Evolutionary conservation across 208 protist genomes (phyloP), one percentile per base, ranked within the genome.

Genomic region (Trypanosomatidae sp.): DNA sequence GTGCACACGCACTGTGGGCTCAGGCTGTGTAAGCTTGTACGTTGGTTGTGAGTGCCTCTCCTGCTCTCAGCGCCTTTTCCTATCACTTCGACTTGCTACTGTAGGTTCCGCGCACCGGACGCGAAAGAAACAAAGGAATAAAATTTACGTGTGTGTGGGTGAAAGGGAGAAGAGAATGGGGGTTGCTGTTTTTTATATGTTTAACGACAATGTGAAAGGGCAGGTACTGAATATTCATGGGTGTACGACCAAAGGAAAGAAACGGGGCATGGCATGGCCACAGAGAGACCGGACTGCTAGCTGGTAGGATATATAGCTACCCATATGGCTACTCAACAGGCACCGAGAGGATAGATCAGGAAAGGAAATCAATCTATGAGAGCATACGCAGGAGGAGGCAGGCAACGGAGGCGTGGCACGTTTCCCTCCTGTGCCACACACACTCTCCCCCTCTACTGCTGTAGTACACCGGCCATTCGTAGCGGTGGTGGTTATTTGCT

Each of bases 351-450:
- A 22, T 43, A 66, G n/a, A 74, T 36, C 62, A n/a, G 64, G 47
- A 81, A 62, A 76, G 30, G 50, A 73, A 71, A 59, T 47, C 69
- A 59, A 47, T 28, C 28, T 30, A 12, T 44, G 17, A 41, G 28
- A 59, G 52, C 39, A 65, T 25, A 19, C 28, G 33, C 25, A 44
- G 46, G n/a, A 62, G 10, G 30, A 71, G 53, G 39, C 69, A 13
- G 46, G 43, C 19, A 65, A 66, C 69, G 62, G 28, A 13, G 3
- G 25, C 28, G 33, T 12, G 39, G 58, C 25, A 10, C 58, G 30
- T 36, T n/a, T 33, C 58, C 33, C 28, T 62, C 15, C 33, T 7
- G 58, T 62, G 58, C 9, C 12, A 3, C 25, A 62, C 17, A 22
- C 28, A 10, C n/a, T n/a, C 58, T 39, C 33, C 13, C n/a, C 10